These are phyloP conservation scores for Adansonia madagascariensis DNA, from an alignment of 441 rosid genomes.

Conservation along the genomic window DNA sequence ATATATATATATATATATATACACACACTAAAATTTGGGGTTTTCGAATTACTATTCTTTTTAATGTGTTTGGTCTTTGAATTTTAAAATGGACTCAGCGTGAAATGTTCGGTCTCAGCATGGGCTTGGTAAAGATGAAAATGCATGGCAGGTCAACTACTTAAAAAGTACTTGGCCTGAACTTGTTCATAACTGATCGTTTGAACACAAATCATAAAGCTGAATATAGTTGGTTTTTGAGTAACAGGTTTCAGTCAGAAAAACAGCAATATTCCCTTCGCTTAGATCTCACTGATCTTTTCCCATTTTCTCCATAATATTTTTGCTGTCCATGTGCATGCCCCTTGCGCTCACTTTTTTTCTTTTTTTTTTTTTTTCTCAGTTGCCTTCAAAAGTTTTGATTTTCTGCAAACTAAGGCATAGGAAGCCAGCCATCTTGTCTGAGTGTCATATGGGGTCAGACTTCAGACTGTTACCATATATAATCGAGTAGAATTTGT, in stretches of 20 bases:
- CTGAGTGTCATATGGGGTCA: not conserved
- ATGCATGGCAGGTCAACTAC: conserved; percentile 19
- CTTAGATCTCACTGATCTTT: not conserved
- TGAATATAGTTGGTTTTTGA: not conserved
- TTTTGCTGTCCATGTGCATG: not conserved
- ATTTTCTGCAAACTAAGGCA: conserved; percentile 6
- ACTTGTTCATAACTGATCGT: not conserved
- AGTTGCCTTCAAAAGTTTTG: not conserved
- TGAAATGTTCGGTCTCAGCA: not conserved
- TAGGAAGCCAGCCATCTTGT: conserved; percentile 2
- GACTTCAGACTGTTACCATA: not conserved
- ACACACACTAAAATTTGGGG: not conserved
- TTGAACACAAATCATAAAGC: conserved; percentile 5
- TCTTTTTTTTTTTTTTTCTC: not conserved
- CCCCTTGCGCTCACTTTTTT: not conserved
- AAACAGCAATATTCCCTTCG: conserved; percentile 16
- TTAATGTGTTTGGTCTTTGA: not conserved
- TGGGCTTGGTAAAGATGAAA: not conserved
- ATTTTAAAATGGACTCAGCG: not conserved
- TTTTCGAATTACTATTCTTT: not conserved
- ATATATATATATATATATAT: too few relatives aligned
- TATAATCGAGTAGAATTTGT: not conserved
- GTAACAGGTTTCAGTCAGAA: not conserved
- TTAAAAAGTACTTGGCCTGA: not conserved
- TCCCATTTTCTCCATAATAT: conserved; percentile 8